Evolutionary conservation across 495 filamentous ascomycete species (phyloP), one percentile per base, ranked within the genome.

Genomic region (Xylaria intraflava): DNA sequence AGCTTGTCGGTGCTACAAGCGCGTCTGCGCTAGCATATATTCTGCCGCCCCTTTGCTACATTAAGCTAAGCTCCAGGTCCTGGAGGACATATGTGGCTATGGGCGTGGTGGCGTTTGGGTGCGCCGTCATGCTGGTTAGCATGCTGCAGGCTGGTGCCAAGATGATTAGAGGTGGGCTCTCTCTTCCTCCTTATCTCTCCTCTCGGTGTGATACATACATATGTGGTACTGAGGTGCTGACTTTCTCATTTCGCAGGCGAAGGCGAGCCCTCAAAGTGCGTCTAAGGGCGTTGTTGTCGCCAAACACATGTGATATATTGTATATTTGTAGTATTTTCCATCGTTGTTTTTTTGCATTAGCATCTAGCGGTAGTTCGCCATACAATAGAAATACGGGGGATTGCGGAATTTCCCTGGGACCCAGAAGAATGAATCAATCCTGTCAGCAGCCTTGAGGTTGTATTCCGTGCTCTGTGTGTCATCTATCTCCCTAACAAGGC

Each of bases 1-100:
- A 98, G 68, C 72, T 98, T 31, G 90, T 97, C 41, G 93, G 93
- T 44, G 92, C 94, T 7, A 98, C 93, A 16, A 90, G 86, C 63
- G 93, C 93, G 6, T 90, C 90, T 54, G 89, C 90, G 27, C 75
- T 98, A 62, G 93, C 93, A 5, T 98, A 96, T 69, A 95, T 98
- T 24, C 74, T 98, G 49, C 93, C 93, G 60, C 92, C 93, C 17
- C 69, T 97, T 9, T 98, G 93, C 68, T 98, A 91, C 66, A 85
- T 97, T 61, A 96, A 92, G 66, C 76, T 98, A 30, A 92, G 87
- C 59, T 89, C 78, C 19, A 77, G 83, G 62, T 84, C 78, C 58
- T 90, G 87, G 77, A 90, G 84, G 72, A 85, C 79, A 31, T 83
- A 85, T 31, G 79, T 82, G 7, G 87, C 88, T 6, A 80, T 77